A percentile compares a stretch with the other conserved stretches of the same genome.
Evolutionary conservation across 2,329 filamentous ascomycete species (phyloP).

Genomic region (Myriosclerotinia scirpicola): DNA sequence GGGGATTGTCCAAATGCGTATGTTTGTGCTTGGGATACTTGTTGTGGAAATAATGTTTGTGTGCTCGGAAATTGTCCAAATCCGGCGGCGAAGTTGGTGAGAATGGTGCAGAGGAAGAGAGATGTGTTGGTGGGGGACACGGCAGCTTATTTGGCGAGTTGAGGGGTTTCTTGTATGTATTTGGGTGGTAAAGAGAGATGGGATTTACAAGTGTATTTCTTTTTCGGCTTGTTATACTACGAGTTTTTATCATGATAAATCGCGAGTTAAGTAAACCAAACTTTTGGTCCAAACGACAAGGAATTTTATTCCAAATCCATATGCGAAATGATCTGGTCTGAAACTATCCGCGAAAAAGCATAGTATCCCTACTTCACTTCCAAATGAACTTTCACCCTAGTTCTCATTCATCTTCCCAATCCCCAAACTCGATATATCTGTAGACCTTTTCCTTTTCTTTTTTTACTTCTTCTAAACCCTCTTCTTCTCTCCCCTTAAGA

Average conservation of each 20-base stretch:
- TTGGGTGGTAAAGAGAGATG: not conserved
- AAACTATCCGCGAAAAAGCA: no score
- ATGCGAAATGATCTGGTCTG: no score
- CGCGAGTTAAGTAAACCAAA: not conserved
- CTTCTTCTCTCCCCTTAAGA: no score
- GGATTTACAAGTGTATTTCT: not conserved
- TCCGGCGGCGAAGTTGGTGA: constrained; percentile 2
- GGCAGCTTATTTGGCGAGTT: constrained; percentile 6
- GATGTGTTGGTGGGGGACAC: constrained; percentile 15
- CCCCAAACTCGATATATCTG: no score
- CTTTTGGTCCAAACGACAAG: no score
- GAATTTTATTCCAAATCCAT: not conserved
- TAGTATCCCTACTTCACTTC: no score
- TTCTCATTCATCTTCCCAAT: no score
- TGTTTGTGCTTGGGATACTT: constrained; percentile 22
- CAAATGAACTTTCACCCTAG: no score
- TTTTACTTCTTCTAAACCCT: no score
- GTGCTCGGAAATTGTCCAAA: constrained; percentile 22
- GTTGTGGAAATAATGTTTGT: constrained; percentile 21
- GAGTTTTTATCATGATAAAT: not conserved
- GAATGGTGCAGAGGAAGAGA: constrained; percentile 1
- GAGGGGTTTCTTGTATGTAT: not conserved
- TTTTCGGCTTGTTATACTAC: not conserved
- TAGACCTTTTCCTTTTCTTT: no score
- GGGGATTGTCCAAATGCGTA: constrained; percentile 18